Evolutionary conservation across 2,329 filamentous ascomycete species (phyloP).

Genomic region (Didymella arachidicola): DNA sequence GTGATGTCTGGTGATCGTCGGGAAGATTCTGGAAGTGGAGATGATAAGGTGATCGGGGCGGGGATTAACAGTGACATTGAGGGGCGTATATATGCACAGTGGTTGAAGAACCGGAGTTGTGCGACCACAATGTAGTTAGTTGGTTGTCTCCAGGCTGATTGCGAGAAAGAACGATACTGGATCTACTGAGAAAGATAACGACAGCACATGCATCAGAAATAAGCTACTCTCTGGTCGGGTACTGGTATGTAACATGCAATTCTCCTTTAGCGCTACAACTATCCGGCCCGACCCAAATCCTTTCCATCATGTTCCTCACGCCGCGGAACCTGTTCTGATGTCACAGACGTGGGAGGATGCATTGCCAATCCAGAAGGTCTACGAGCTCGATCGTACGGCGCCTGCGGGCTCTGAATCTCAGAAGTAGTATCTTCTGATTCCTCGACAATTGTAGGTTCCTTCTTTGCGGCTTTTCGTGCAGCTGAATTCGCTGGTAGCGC

Average conservation of each 20-base stretch:
- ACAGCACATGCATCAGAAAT: background rate
- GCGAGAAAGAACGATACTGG: background rate
- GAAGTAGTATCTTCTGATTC: background rate
- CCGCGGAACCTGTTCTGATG: background rate
- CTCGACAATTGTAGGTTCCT: background rate
- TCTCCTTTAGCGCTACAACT: too few species aligned
- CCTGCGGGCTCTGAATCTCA: background rate
- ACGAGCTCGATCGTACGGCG: background rate
- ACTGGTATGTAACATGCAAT: background rate
- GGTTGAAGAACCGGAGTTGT: background rate
- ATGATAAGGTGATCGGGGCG: background rate
- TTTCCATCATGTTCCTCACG: background rate
- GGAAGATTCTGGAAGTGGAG: background rate
- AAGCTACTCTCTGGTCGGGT: background rate
- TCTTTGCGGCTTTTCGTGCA: background rate
- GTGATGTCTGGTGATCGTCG: background rate
- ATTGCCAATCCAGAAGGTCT: constrained; percentile 1
- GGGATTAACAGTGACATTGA: background rate
- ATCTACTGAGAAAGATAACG: background rate
- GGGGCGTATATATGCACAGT: background rate
- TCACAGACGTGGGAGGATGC: background rate
- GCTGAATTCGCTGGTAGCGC: background rate
- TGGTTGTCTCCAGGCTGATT: too few species aligned
- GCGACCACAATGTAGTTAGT: background rate
- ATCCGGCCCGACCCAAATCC: background rate